Conservation (phyloP, 768 basidiomycete genomes). For the Neoboletus brunneissimus region DNA sequence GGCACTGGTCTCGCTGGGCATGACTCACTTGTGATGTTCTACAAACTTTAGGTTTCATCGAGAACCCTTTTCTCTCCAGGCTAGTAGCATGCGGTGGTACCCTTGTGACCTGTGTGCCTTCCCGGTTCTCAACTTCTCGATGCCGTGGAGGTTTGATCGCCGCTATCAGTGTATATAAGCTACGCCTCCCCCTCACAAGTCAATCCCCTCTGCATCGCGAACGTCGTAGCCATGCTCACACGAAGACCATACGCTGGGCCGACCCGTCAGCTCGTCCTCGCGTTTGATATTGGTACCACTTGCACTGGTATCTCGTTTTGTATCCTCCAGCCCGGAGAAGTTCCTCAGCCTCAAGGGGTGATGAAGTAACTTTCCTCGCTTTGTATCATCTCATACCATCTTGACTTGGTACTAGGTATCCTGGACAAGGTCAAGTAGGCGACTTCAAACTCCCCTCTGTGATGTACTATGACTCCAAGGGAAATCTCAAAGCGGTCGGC, state of each 20-base stretch:
- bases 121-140: background rate
- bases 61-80: background rate
- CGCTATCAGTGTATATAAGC: constrained; percentile 7
- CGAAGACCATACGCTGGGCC: constrained; percentile 35
- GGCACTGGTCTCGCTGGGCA: no score
- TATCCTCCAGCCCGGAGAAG: constrained; percentile 37
- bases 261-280: constrained; percentile 32
- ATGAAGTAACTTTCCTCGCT: background rate
- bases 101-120: background rate
- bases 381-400: background rate
- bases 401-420: constrained; percentile 25
- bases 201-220: background rate
- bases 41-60: background rate
- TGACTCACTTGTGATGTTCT: background rate
- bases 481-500: constrained; percentile 37
- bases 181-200: background rate
- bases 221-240: constrained; percentile 18
- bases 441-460: constrained; percentile 46
- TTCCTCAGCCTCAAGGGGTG: constrained; percentile 30
- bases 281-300: constrained; percentile 40
- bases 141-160: background rate
- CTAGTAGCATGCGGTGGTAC: background rate
- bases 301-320: constrained; percentile 35
- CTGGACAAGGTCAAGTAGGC: constrained; percentile 39
- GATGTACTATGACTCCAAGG: constrained; percentile 42